phyloP scores from a whole-genome alignment of 2,329 filamentous ascomycete species.

The Ramularia endophylla region DNA sequence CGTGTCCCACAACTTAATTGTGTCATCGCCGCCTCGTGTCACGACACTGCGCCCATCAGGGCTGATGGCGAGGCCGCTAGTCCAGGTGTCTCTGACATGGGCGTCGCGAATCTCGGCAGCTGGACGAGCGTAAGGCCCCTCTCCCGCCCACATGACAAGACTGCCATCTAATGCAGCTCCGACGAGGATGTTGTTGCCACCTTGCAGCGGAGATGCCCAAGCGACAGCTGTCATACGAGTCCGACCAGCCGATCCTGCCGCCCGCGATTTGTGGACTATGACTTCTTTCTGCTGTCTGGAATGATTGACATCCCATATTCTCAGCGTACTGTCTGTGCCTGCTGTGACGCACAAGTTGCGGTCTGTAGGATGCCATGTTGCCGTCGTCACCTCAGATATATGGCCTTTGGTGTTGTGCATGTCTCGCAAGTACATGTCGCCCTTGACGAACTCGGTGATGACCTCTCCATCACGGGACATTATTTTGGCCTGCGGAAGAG shows the following conservation, averaged over 20 bases:
- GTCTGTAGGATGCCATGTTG: slow-evolving; percentile 85
- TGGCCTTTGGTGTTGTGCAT: slow-evolving; percentile 98
- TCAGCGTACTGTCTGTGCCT: slow-evolving; percentile 87
- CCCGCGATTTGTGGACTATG: slow-evolving; percentile 90
- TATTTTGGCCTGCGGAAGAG: slow-evolving; percentile 84
- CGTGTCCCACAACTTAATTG: slow-evolving; percentile 95
- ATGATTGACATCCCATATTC: slow-evolving; percentile 96
- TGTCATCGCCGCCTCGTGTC: slow-evolving; percentile 82
- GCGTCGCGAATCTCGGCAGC: slow-evolving; percentile 78
- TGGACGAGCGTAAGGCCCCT: slow-evolving; percentile 78
- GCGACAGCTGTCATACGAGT: slow-evolving; percentile 90
- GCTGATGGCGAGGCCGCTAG: slow-evolving; percentile 84
- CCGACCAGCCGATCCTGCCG: slow-evolving; percentile 79
- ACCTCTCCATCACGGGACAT: slow-evolving; percentile 83
- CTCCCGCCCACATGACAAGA: slow-evolving; percentile 84
- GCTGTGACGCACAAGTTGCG: slow-evolving; percentile 82
- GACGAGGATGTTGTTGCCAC: slow-evolving; percentile 72
- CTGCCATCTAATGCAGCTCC: slow-evolving; percentile 83
- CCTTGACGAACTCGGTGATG: slow-evolving; percentile 85
- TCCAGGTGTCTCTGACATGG: slow-evolving; percentile 80
- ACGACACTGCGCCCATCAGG: slow-evolving; percentile 84
- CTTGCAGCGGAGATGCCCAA: slow-evolving; percentile 73
- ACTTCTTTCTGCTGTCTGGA: slow-evolving; percentile 86
- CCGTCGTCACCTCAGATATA: slow-evolving; percentile 82
- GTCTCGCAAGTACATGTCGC: slow-evolving; percentile 96